Evolutionary conservation across 106 monocot species (phyloP).

Genomic region (Platanthera zijinensis): DNA sequence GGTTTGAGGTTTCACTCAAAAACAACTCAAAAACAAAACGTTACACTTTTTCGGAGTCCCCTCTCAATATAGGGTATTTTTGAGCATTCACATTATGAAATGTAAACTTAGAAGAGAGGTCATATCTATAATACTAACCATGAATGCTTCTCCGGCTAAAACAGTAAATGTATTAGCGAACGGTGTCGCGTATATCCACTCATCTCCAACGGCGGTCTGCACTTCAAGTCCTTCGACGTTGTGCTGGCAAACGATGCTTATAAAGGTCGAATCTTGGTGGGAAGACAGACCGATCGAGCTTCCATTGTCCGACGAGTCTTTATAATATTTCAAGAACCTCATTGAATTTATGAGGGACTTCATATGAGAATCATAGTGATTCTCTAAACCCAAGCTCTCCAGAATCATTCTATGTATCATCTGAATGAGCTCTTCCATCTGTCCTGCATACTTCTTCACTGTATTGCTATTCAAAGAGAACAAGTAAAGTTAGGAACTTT

Average conservation of each 20-base stretch:
- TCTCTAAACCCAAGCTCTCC: constrained; percentile 20
- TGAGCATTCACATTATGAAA: too few relatives aligned
- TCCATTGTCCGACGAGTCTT: background rate
- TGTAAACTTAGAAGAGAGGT: too few relatives aligned
- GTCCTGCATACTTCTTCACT: background rate
- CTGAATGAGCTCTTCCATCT: constrained; percentile 8
- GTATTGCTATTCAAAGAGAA: too few relatives aligned
- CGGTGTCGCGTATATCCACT: background rate
- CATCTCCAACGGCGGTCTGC: constrained; percentile 2
- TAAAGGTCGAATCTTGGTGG: constrained; percentile 10
- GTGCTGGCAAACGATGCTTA: constrained; percentile 11
- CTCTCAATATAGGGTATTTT: too few relatives aligned
- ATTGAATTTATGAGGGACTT: background rate
- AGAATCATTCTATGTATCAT: constrained; percentile 20
- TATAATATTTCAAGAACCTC: constrained; percentile 14
- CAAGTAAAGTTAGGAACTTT: too few relatives aligned
- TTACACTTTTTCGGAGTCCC: too few relatives aligned
- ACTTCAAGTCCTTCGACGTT: constrained; percentile 19
- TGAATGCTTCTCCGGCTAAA: background rate
- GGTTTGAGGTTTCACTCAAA: too few relatives aligned
- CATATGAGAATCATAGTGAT: constrained; percentile 8
- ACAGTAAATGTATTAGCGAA: background rate
- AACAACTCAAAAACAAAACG: too few relatives aligned
- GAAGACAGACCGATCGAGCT: background rate
- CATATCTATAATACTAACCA: background rate